phyloP scores from a whole-genome alignment of 768 basidiomycete species.

The Tylopilus plumbeoviolaceoides region DNA sequence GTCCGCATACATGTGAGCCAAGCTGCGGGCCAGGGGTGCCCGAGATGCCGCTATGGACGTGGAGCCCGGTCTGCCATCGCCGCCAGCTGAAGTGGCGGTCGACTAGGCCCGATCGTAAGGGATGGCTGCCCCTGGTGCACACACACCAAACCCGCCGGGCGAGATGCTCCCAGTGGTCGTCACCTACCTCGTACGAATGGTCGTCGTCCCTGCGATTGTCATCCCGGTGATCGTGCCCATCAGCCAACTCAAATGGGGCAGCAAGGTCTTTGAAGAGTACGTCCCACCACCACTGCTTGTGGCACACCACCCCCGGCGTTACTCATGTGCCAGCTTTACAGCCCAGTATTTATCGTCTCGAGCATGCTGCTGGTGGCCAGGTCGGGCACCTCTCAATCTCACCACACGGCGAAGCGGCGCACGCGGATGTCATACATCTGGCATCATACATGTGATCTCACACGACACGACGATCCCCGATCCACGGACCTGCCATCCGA shows the following conservation, averaged over 20 bases:
- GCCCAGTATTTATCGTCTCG: too few relatives aligned
- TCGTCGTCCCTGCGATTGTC: conserved; percentile 74
- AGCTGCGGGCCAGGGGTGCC: neutral
- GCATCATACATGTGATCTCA: too few relatives aligned
- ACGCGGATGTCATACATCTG: too few relatives aligned
- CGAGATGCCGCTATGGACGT: neutral
- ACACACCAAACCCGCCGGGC: conserved; percentile 38
- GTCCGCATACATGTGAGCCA: neutral
- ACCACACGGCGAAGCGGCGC: too few relatives aligned
- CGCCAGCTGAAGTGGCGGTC: conserved; percentile 1
- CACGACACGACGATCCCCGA: too few relatives aligned
- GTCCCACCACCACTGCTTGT: too few relatives aligned
- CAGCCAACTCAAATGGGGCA: conserved; percentile 6
- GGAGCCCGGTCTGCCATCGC: conserved; percentile 4
- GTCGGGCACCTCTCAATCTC: too few relatives aligned
- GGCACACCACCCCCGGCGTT: too few relatives aligned
- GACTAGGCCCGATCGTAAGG: neutral
- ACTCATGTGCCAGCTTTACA: too few relatives aligned
- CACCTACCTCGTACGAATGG: conserved; percentile 80
- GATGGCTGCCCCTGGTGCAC: neutral
- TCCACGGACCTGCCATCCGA: too few relatives aligned
- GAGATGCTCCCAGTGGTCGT: conserved; percentile 84
- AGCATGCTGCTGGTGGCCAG: too few relatives aligned
- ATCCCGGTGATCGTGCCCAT: conserved; percentile 71
- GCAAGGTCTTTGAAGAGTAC: too few relatives aligned